Percentiles rank a stretch among this genome's conserved stretches.
phyloP scores from a whole-genome alignment of 306 rosid species.

The Prunus mume region DNA sequence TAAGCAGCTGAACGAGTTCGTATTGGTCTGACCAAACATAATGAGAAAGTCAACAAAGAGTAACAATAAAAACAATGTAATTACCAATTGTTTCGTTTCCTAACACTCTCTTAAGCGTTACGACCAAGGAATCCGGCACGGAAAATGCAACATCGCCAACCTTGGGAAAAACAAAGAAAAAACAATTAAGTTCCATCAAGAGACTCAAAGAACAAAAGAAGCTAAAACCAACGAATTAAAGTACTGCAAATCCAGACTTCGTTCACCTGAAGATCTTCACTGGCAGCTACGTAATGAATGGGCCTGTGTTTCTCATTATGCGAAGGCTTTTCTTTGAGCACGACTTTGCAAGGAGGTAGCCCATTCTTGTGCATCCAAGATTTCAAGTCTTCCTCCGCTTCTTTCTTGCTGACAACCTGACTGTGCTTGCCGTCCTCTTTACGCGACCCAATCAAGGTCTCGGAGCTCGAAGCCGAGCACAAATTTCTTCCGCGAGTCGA shows the following conservation, averaged over 20 bases:
- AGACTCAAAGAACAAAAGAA: not conserved
- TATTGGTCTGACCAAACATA: too few species aligned
- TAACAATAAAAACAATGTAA: conserved; percentile 32
- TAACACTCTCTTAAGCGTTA: conserved; percentile 86
- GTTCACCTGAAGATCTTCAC: conserved; percentile 79
- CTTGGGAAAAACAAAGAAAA: conserved; percentile 31
- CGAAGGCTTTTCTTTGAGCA: conserved; percentile 64
- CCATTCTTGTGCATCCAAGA: conserved; percentile 90
- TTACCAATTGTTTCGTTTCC: conserved; percentile 94
- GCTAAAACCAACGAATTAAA: not conserved
- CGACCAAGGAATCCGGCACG: conserved; percentile 80
- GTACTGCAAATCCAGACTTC: not conserved
- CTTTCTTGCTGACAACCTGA: conserved; percentile 40
- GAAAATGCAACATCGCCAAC: conserved; percentile 89
- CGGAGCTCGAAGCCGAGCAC: conserved; percentile 62
- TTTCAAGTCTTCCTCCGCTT: conserved; percentile 61
- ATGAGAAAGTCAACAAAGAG: not conserved
- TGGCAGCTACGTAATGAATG: conserved; percentile 88
- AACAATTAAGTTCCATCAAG: not conserved
- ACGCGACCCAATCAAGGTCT: conserved; percentile 60
- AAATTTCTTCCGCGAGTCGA: conserved; percentile 25
- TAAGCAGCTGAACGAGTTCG: too few species aligned
- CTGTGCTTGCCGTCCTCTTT: conserved; percentile 36
- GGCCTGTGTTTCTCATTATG: conserved; percentile 51
- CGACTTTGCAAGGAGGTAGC: conserved; percentile 84